These are phyloP conservation scores for Acacia crassicarpa DNA, from an alignment of 306 rosid species.

Conservation along the genomic window DNA sequence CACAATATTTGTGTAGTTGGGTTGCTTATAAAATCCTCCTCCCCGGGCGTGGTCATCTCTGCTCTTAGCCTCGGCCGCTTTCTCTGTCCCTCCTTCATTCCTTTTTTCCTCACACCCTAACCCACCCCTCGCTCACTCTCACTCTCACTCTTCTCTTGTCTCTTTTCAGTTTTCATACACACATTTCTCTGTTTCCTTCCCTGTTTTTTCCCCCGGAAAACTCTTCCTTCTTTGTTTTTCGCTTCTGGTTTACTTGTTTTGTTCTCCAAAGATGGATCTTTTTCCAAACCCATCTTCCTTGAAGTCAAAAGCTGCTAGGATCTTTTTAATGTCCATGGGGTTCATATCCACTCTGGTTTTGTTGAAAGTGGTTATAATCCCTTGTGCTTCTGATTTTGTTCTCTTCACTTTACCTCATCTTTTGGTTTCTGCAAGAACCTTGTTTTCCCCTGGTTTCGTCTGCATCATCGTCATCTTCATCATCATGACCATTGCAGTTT, in stretches of 20 bases:
- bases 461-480: conserved; percentile 69
- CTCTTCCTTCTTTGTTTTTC: background rate
- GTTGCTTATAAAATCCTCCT: background rate
- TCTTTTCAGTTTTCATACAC: background rate
- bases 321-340: conserved; percentile 58
- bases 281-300: conserved; percentile 43
- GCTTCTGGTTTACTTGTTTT: background rate
- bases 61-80: background rate
- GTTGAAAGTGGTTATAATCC: conserved; percentile 64
- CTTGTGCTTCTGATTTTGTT: conserved; percentile 44
- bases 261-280: conserved; percentile 40
- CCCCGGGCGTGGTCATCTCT: background rate
- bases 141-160: background rate
- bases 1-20: background rate
- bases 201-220: background rate
- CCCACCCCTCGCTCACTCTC: background rate
- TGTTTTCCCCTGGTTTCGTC: conserved; percentile 58
- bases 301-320: conserved; percentile 43
- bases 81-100: background rate
- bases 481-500: conserved; percentile 67
- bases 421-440: conserved; percentile 52
- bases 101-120: background rate
- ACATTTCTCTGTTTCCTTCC: background rate
- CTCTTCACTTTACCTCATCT: conserved; percentile 64
- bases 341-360: conserved; percentile 48